These are phyloP conservation scores for Neonectria ditissima DNA, from an alignment of 2,329 filamentous ascomycete species.

Conservation along the genomic window DNA sequence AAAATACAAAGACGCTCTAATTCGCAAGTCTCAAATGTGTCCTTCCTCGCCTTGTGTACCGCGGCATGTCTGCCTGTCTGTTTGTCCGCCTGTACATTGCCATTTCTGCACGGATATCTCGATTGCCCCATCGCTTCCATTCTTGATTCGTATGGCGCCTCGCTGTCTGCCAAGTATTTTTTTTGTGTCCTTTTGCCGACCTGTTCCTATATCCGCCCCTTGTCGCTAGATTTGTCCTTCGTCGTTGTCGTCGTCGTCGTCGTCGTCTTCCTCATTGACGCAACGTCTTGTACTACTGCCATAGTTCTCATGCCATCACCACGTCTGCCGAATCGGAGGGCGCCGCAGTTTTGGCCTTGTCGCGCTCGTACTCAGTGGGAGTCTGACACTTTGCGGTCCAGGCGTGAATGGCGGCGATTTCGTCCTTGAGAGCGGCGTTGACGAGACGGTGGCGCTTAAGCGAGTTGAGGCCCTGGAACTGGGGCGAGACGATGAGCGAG, in stretches of 20 bases:
- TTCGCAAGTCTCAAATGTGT: conserved; percentile 27
- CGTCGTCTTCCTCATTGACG: not conserved
- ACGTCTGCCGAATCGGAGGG: conserved; percentile 26
- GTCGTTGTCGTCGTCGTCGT: not conserved
- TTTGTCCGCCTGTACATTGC: conserved; percentile 8
- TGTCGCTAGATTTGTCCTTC: too few species aligned
- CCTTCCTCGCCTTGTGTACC: conserved; percentile 33
- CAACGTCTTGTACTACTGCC: not conserved
- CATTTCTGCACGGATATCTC: conserved; percentile 30
- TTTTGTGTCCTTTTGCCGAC: not conserved
- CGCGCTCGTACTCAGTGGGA: conserved; percentile 86
- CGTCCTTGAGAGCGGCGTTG: conserved; percentile 83
- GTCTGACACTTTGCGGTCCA: conserved; percentile 97
- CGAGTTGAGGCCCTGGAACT: conserved; percentile 78
- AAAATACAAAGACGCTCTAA: conserved; percentile 41
- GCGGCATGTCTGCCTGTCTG: conserved; percentile 21
- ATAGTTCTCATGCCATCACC: conserved; percentile 22
- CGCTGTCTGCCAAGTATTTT: not conserved
- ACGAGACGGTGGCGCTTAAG: conserved; percentile 89
- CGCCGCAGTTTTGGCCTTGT: conserved; percentile 52
- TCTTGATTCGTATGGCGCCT: not conserved
- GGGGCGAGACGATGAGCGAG: conserved; percentile 70
- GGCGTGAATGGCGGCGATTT: conserved; percentile 92
- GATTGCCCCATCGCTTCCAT: not conserved
- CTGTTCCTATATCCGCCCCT: too few species aligned